These are phyloP conservation scores for Remersonia thermophila DNA, from an alignment of 2,329 filamentous ascomycete species.

Conservation along the genomic window DNA sequence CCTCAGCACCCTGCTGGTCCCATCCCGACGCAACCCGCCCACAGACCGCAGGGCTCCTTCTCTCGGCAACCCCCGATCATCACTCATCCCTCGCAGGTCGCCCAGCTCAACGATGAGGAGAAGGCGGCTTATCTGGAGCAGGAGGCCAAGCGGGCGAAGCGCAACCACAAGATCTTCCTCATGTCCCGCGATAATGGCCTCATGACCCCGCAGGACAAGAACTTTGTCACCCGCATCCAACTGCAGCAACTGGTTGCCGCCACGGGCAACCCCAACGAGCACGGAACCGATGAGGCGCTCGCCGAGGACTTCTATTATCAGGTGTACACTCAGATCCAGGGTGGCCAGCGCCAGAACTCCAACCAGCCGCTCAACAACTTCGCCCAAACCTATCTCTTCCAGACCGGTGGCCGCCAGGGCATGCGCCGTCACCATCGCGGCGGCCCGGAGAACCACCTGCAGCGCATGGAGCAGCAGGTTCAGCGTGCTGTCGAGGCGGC, in stretches of 20 bases:
- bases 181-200: conserved; percentile 89
- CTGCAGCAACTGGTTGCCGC: conserved; percentile 90
- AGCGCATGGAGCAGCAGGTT: conserved; percentile 98
- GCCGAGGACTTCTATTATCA: conserved; percentile 98
- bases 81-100: conserved; percentile 59
- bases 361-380: conserved; percentile 92
- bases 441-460: conserved; percentile 90
- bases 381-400: conserved; percentile 93
- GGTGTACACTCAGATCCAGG: conserved; percentile 88
- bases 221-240: conserved; percentile 96
- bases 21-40: conserved; percentile 20
- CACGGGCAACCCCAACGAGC: conserved; percentile 73
- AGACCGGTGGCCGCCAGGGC: conserved; percentile 76
- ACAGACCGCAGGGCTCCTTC: conserved; percentile 41
- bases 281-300: conserved; percentile 66
- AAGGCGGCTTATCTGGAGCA: conserved; percentile 74
- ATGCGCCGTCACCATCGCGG: conserved; percentile 62
- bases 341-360: conserved; percentile 78
- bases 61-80: conserved; percentile 39
- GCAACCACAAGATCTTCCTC: conserved; percentile 95
- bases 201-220: conserved; percentile 99
- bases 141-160: conserved; percentile 88
- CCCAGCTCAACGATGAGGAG: conserved; percentile 71
- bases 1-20: conserved; percentile 21
- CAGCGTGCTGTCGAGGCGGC: conserved; percentile 93